Evolutionary conservation across 768 basidiomycete genomes (phyloP).

Genomic region (Multifurca ochricompacta): DNA sequence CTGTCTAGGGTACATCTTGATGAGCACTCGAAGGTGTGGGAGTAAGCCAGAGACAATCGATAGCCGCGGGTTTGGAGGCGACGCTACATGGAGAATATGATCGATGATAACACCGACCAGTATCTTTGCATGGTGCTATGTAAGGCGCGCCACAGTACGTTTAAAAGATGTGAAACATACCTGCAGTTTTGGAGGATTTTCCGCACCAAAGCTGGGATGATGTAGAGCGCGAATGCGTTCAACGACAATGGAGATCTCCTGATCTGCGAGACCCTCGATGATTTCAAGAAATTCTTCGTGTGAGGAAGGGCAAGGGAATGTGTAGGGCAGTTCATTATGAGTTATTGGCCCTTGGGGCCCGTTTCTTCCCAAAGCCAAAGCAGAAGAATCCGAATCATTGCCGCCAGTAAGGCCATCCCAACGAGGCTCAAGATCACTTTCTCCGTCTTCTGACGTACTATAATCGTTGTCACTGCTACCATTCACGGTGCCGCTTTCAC

Average conservation of each 20-base stretch:
- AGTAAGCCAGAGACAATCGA: conserved; percentile 55
- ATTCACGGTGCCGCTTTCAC: conserved; percentile 20
- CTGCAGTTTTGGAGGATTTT: conserved; percentile 90
- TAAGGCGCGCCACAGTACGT: conserved; percentile 1
- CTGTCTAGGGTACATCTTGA: conserved; percentile 72
- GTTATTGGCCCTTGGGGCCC: background rate
- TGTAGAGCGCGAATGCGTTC: conserved; percentile 87
- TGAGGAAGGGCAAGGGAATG: conserved; percentile 78
- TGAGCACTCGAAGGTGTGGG: conserved; percentile 72
- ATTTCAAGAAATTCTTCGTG: conserved; percentile 91
- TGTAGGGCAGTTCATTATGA: conserved; percentile 74
- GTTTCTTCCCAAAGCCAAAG: background rate
- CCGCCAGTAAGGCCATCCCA: background rate
- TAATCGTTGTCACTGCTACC: conserved; percentile 27
- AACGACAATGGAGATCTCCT: conserved; percentile 70
- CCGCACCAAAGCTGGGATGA: conserved; percentile 86
- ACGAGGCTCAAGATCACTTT: conserved; percentile 21
- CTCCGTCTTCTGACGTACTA: conserved; percentile 26
- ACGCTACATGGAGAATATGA: conserved; percentile 71
- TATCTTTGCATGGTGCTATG: conserved; percentile 35
- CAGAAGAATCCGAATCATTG: background rate
- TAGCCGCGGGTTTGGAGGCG: conserved; percentile 54
- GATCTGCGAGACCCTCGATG: conserved; percentile 58
- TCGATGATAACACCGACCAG: conserved; percentile 78
- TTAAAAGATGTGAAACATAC: conserved; percentile 34